Conservation (phyloP, 2,329 filamentous ascomycete species). For the Trichothecium roseum region DNA sequence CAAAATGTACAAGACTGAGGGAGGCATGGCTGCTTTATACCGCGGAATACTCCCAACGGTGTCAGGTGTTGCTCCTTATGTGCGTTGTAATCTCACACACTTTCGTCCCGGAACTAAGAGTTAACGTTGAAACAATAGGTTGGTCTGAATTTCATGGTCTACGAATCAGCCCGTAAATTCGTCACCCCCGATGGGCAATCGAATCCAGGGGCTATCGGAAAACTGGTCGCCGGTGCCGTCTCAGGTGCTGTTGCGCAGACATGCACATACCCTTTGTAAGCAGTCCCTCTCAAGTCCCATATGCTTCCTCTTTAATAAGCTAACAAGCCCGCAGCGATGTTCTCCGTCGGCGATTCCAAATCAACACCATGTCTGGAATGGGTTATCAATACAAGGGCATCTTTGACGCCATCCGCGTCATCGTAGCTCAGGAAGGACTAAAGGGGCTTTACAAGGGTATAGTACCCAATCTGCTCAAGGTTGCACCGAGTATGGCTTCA, state of each 20-base stretch:
- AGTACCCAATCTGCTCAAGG: conserved; percentile 88
- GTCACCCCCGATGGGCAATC: conserved; percentile 82
- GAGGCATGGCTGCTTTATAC: conserved; percentile 78
- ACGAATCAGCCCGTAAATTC: conserved; percentile 76
- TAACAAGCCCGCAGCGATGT: conserved; percentile 56
- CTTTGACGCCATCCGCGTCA: conserved; percentile 70
- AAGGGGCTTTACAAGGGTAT: conserved; percentile 92
- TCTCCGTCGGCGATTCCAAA: conserved; percentile 85
- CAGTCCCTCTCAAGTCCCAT: conserved; percentile 7
- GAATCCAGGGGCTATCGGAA: conserved; percentile 69
- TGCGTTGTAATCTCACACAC: conserved; percentile 22
- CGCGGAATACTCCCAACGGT: conserved; percentile 89
- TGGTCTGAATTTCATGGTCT: conserved; percentile 97
- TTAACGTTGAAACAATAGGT: conserved; percentile 44
- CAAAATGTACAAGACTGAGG: conserved; percentile 84
- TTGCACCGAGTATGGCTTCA: conserved; percentile 96
- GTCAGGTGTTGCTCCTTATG: conserved; percentile 91
- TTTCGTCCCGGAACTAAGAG: conserved; percentile 2
- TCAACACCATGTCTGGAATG: conserved; percentile 99
- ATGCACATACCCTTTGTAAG: conserved; percentile 96
- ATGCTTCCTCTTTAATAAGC: conserved; percentile 6
- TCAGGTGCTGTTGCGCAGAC: conserved; percentile 96
- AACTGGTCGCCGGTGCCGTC: conserved; percentile 80
- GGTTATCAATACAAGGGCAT: conserved; percentile 91
- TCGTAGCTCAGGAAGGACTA: conserved; percentile 73